Conservation (phyloP, 331 rosid species). For the Rhamnella rubrinervis region DNA sequence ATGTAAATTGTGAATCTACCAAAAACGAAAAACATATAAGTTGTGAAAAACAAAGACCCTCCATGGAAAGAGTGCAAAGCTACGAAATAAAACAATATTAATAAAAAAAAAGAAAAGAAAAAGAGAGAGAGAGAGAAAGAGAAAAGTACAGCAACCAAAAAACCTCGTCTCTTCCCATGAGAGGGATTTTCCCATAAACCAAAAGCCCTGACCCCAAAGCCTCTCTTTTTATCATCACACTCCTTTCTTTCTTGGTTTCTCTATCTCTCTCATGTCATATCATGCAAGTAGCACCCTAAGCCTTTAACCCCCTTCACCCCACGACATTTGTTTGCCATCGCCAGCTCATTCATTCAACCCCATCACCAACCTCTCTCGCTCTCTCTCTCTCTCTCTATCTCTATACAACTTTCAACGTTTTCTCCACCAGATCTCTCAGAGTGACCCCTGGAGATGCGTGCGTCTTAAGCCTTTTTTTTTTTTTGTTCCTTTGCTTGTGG, state of each 20-base stretch:
- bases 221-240: not conserved
- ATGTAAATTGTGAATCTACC: not conserved
- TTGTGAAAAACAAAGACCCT: not conserved
- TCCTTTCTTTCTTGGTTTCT: slow-evolving; percentile 9
- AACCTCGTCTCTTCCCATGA: slow-evolving; percentile 51
- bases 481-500: slow-evolving; percentile 3
- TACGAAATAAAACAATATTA: not conserved
- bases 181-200: slow-evolving; percentile 49
- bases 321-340: slow-evolving; percentile 47
- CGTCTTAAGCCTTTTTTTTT: slow-evolving; percentile 19
- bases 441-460: slow-evolving; percentile 48
- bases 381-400: slow-evolving; percentile 25
- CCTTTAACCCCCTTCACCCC: slow-evolving; percentile 36
- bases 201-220: slow-evolving; percentile 42
- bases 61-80: not conserved
- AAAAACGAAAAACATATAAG: not conserved
- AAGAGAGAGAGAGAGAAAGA: not conserved
- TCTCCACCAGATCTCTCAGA: slow-evolving; percentile 76
- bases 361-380: slow-evolving; percentile 48
- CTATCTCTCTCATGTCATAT: slow-evolving; percentile 58
- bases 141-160: slow-evolving; percentile 24
- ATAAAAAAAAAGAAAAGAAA: not conserved
- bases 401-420: slow-evolving; percentile 37
- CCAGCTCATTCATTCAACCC: slow-evolving; percentile 77
- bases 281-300: slow-evolving; percentile 65